These are phyloP conservation scores for Pezizomycotina sp. DNA, from an alignment of 2,329 filamentous ascomycete genomes.

Conservation along the genomic window DNA sequence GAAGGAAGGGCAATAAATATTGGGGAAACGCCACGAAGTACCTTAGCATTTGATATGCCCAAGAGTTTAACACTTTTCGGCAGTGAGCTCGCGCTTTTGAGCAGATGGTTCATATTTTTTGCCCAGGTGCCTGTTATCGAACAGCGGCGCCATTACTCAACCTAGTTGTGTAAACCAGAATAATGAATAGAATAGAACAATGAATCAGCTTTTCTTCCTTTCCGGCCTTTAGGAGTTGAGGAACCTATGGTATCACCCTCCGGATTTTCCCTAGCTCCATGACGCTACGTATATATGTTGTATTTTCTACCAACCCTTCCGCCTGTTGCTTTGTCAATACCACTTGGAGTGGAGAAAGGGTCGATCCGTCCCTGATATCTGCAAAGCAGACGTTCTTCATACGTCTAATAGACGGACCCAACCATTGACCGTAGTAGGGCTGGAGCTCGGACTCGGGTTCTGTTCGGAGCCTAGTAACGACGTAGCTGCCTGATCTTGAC, in stretches of 20 bases:
- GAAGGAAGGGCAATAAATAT: constrained; percentile 9
- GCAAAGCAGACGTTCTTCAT: constrained; percentile 76
- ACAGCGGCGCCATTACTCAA: constrained; percentile 70
- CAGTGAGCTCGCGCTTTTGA: constrained; percentile 68
- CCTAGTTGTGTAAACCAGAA: constrained; percentile 35
- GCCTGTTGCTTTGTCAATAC: constrained; percentile 57
- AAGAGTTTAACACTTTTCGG: constrained; percentile 50
- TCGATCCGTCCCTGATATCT: constrained; percentile 74
- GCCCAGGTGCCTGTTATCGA: constrained; percentile 63
- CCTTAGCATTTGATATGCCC: constrained; percentile 62
- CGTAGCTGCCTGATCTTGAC: too few relatives aligned
- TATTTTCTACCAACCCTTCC: constrained; percentile 44
- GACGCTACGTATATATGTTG: not conserved
- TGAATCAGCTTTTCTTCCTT: too few relatives aligned
- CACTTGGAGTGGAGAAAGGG: constrained; percentile 60
- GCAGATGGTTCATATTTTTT: constrained; percentile 47
- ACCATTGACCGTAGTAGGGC: too few relatives aligned
- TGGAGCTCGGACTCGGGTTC: too few relatives aligned
- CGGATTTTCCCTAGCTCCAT: too few relatives aligned
- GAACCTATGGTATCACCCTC: too few relatives aligned
- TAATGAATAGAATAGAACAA: constrained; percentile 1
- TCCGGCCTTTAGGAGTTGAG: too few relatives aligned
- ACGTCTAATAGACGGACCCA: constrained; percentile 68
- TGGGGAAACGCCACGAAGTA: constrained; percentile 33
- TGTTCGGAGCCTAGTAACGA: too few relatives aligned